Conservation (phyloP, 352 stramenopile species). For the Phytophthora colocasiae region DNA sequence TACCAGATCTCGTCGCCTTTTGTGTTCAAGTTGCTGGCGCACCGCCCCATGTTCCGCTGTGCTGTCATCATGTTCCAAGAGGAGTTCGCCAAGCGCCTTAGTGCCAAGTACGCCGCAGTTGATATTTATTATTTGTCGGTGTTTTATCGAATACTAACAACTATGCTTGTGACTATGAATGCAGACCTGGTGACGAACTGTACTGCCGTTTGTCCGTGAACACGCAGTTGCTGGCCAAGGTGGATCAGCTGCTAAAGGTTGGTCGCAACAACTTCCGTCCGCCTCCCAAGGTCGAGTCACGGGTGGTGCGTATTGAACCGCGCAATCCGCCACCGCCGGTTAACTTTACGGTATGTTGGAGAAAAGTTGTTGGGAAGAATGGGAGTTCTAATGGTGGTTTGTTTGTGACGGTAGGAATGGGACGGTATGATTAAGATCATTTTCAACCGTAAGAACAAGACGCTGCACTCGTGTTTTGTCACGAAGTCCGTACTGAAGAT, state of each 20-base stretch:
- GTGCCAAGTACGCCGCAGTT: conserved; percentile 78
- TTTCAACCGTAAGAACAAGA: conserved; percentile 99
- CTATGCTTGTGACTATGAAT: conserved; percentile 11
- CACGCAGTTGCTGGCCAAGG: conserved; percentile 98
- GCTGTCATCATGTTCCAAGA: conserved; percentile 99
- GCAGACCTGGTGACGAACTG: conserved; percentile 94
- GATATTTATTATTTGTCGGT: neutral
- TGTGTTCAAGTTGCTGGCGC: conserved; percentile 98
- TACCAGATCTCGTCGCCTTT: conserved; percentile 99
- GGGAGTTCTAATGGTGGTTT: conserved; percentile 10
- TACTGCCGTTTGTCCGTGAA: conserved; percentile 99
- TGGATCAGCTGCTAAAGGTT: conserved; percentile 98
- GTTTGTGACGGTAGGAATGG: conserved; percentile 90
- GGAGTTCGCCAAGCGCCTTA: conserved; percentile 99
- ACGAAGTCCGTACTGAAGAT: conserved; percentile 97
- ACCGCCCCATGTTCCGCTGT: conserved; percentile 98
- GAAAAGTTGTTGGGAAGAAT: neutral
- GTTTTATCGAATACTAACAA: neutral
- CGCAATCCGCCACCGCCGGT: conserved; percentile 98
- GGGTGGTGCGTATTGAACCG: conserved; percentile 97
- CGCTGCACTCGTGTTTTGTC: conserved; percentile 95
- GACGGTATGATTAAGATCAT: conserved; percentile 99
- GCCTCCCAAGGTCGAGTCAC: conserved; percentile 97
- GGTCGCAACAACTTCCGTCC: conserved; percentile 99
- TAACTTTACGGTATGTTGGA: conserved; percentile 94